These are phyloP conservation scores for Hemerocallis citrina DNA, from an alignment of 106 monocot species.

Conservation along the genomic window DNA sequence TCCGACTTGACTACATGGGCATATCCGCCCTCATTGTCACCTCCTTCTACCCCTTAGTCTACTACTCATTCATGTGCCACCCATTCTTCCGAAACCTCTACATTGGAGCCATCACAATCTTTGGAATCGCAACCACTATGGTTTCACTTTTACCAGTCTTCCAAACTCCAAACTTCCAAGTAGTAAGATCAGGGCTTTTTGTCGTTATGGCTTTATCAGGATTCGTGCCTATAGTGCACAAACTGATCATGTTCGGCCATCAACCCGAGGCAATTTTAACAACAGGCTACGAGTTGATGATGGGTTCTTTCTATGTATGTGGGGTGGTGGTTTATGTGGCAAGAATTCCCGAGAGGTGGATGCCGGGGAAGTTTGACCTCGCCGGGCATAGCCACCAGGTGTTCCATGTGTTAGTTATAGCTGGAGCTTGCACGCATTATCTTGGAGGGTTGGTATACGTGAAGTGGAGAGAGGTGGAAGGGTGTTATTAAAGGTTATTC, in stretches of 20 bases:
- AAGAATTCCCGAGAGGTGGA: slow-evolving; percentile 73
- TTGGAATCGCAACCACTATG: slow-evolving; percentile 34
- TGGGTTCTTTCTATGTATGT: slow-evolving; percentile 40
- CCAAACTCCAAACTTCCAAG: slow-evolving; percentile 29
- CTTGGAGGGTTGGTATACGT: slow-evolving; percentile 51
- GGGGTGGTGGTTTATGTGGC: slow-evolving; percentile 51
- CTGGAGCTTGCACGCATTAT: slow-evolving; percentile 73
- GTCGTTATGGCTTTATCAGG: slow-evolving; percentile 58
- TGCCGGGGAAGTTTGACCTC: slow-evolving; percentile 69
- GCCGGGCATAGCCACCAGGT: slow-evolving; percentile 67
- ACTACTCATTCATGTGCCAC: slow-evolving; percentile 71
- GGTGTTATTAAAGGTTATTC: slow-evolving; percentile 20
- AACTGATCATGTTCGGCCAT: slow-evolving; percentile 33
- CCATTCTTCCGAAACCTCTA: slow-evolving; percentile 47
- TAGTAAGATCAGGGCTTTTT: slow-evolving; percentile 43
- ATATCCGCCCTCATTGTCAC: slow-evolving; percentile 69
- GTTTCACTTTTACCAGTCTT: slow-evolving; percentile 54
- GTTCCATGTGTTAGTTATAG: slow-evolving; percentile 70
- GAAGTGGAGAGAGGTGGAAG: slow-evolving; percentile 41
- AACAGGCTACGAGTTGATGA: slow-evolving; percentile 53
- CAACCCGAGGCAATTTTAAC: slow-evolving; percentile 46
- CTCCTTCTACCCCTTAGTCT: slow-evolving; percentile 75
- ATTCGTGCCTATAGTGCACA: slow-evolving; percentile 61
- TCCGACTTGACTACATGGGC: slow-evolving; percentile 74
- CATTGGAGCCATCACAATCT: slow-evolving; percentile 41